Evolutionary conservation across 2,329 filamentous ascomycete genomes (phyloP).

Genomic region (Diplodia sapinea): DNA sequence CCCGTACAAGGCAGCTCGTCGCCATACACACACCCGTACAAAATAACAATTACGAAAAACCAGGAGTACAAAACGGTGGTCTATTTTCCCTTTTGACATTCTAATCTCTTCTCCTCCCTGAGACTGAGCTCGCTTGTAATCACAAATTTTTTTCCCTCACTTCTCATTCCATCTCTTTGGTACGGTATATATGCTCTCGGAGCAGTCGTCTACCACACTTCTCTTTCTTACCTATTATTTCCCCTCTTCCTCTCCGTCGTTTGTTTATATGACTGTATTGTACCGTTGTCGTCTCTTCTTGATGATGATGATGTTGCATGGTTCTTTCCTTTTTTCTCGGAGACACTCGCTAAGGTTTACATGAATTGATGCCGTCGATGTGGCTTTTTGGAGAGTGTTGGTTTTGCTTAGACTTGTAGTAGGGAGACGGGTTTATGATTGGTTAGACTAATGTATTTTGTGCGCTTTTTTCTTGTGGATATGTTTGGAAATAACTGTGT

Average conservation of each 20-base stretch:
- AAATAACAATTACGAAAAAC: not conserved
- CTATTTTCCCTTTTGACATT: not conserved
- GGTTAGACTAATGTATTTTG: conserved; percentile 4
- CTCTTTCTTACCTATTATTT: too few species aligned
- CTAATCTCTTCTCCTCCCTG: not conserved
- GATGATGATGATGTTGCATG: too few species aligned
- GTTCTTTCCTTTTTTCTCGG: not conserved
- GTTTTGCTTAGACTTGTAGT: not conserved
- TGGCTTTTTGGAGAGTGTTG: not conserved
- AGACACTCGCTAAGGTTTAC: not conserved
- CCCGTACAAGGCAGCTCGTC: not conserved
- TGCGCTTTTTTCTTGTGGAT: conserved; percentile 4
- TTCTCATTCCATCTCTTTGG: too few species aligned
- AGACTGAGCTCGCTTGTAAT: not conserved
- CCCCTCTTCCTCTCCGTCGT: too few species aligned
- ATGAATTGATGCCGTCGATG: not conserved
- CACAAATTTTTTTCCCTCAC: not conserved
- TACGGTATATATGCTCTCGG: too few species aligned
- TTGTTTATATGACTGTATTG: too few species aligned
- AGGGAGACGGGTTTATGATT: not conserved
- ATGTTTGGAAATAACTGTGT: not conserved
- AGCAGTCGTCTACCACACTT: too few species aligned
- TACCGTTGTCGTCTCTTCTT: too few species aligned
- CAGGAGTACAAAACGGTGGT: not conserved
- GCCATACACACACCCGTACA: not conserved